Conservation (phyloP, 2,329 filamentous ascomycete species). For the Alternaria brassicae region DNA sequence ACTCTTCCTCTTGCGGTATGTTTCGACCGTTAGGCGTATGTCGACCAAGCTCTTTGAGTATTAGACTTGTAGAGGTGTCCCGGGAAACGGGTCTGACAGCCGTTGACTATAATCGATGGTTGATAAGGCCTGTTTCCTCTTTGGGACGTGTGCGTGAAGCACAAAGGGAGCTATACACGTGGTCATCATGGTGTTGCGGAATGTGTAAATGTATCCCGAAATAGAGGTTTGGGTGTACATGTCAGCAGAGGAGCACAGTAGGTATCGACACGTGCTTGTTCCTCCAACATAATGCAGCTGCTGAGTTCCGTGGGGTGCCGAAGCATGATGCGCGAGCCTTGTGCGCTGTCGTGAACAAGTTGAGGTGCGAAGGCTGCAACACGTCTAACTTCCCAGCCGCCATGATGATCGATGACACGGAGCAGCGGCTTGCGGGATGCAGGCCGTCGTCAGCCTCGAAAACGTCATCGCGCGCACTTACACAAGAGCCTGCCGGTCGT, state of each 20-base stretch:
- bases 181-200: neutral
- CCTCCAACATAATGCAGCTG: neutral
- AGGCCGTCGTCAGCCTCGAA: neutral
- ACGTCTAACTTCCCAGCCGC: neutral
- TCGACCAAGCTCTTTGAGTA: neutral
- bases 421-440: neutral
- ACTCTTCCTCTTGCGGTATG: constrained; percentile 6
- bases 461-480: neutral
- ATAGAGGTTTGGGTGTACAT: neutral
- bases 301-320: neutral
- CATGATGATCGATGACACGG: neutral
- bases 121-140: neutral
- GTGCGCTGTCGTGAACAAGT: neutral
- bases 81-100: constrained; percentile 6
- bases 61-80: neutral
- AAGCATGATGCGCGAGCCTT: neutral
- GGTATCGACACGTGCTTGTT: neutral
- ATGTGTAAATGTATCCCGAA: neutral
- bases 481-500: neutral
- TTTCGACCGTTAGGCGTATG: neutral
- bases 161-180: neutral
- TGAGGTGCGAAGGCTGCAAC: neutral
- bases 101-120: constrained; percentile 10
- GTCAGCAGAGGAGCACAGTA: neutral
- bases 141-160: neutral